phyloP scores from a whole-genome alignment of 345 rosid genomes.

The Rhodamnia rubescens region DNA sequence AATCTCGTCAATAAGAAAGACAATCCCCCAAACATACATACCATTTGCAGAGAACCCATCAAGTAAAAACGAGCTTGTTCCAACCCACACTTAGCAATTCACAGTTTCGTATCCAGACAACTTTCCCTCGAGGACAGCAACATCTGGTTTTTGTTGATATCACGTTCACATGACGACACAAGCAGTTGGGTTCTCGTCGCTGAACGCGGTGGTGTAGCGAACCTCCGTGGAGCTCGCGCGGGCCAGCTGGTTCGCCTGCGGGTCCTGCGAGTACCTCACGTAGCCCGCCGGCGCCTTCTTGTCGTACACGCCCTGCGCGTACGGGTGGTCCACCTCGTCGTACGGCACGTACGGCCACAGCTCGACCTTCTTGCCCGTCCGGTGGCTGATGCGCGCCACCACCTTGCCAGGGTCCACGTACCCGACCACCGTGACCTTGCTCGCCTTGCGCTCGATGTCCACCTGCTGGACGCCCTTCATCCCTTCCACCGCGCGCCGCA shows the following conservation, averaged over 20 bases:
- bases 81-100: neutral
- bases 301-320: constrained; percentile 83
- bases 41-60: neutral
- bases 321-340: constrained; percentile 81
- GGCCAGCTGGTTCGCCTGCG: constrained; percentile 48
- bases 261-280: constrained; percentile 62
- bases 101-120: neutral
- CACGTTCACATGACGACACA: constrained; percentile 59
- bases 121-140: neutral
- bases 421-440: constrained; percentile 78
- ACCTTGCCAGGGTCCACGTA: constrained; percentile 72
- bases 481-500: constrained; percentile 67
- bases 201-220: constrained; percentile 90
- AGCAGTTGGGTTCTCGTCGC: constrained; percentile 71
- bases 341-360: constrained; percentile 92
- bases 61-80: neutral
- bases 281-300: constrained; percentile 82
- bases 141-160: neutral
- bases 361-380: constrained; percentile 95
- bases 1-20: neutral
- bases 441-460: constrained; percentile 67
- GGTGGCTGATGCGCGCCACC: constrained; percentile 59
- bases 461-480: constrained; percentile 84
- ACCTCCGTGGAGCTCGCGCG: constrained; percentile 98
- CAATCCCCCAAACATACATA: too few species aligned